Percentiles rank a stretch among this genome's conserved stretches.
phyloP scores from a whole-genome alignment of 2,329 filamentous ascomycete species.

The Cladosporium cucumerinum region DNA sequence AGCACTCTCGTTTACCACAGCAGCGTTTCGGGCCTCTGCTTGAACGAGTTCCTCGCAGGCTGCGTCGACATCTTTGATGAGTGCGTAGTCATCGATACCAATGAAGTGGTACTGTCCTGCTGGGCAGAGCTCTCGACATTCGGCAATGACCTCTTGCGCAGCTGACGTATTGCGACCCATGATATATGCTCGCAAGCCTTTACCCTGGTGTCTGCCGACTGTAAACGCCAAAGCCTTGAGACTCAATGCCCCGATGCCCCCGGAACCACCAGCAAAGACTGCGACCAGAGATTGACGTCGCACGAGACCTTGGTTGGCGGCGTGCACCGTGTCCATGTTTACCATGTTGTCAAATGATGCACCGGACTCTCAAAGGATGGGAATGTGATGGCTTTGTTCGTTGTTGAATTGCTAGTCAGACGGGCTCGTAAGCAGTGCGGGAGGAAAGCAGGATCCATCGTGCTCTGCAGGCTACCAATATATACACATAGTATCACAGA shows the following conservation, averaged over 20 bases:
- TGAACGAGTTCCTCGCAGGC: neutral
- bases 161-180: neutral
- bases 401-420: neutral
- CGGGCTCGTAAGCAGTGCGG: neutral
- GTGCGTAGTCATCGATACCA: neutral
- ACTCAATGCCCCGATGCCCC: constrained; percentile 2
- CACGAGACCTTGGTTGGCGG: neutral
- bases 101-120: neutral
- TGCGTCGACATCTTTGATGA: neutral
- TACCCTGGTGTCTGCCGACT: neutral
- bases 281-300: neutral
- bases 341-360: neutral
- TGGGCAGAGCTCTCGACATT: neutral
- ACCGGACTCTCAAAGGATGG: neutral
- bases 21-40: neutral
- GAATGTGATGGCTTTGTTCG: neutral
- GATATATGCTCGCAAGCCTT: neutral
- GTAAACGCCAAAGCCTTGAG: neutral
- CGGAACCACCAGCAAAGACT: neutral
- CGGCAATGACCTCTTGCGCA: neutral
- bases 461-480: neutral
- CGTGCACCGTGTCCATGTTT: neutral
- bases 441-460: neutral
- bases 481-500: neutral
- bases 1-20: neutral